Evolutionary conservation across 805 yeast species (phyloP), one percentile per base, ranked within the genome.

Genomic region (Teunomyces pallodes): DNA sequence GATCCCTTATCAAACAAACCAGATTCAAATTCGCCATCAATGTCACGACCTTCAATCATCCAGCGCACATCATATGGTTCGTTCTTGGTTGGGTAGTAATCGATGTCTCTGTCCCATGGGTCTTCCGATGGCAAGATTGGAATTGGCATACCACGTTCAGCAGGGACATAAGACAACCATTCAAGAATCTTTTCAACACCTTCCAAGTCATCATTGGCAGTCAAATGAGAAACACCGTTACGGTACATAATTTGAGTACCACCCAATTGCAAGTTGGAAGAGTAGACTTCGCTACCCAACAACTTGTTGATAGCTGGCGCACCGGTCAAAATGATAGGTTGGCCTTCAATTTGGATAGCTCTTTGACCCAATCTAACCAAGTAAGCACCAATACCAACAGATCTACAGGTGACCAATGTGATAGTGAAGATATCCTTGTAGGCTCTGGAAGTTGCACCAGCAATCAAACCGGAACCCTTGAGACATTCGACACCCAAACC

Each of bases 371-470:
- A 80, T 73, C 99, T 87, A 36, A 94, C 99, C 66, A 94, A 79
- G 67, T 94, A 94, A 41, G 99, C 99, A 77, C 99, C 99, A 69
- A 94, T 94, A 85, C 99, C 99, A 62, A 94, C 99, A 45, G 98
- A 91, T 80, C 99, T 86, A 76, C 98, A 91, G n/a, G 99, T 94
- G 47, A 94, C 99, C 68, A 94, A 79, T n/a, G 99, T 92, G 50
- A 91, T 83, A 16, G 99, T 94, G 77, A 94, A 94, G 54, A 94
- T 94, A 65, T 94, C 99, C 68, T 88, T 87, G 82, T 94, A 94
- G 16, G 99, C 99, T 67, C 90, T 85, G 9, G 97, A 88, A 42
- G 99, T 94, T 27, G 96, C 96, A 72, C 99, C 99, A 17, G 99
- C 99, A 74, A 94, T 94, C 64, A 94, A 79, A 75, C 98, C 99